Base-by-base conservation (phyloP, 176 grass and related monocot species). In the Poa pratensis region DNA sequence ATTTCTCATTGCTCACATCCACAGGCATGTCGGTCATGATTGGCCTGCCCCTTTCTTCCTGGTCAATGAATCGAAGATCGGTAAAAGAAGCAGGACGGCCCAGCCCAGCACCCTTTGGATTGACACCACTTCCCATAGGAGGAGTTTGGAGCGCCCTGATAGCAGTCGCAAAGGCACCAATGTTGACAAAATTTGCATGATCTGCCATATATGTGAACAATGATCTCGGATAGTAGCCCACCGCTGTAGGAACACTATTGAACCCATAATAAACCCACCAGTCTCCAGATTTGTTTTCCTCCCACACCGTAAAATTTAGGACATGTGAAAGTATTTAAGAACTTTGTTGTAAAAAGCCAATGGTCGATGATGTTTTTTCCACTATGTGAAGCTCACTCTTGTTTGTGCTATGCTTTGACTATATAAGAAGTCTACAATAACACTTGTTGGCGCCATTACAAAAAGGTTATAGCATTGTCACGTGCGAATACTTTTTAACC, bases 231-330 rank as follows among this genome's bases (percentile, higher is more conserved):
- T 49, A 48, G n/a, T 73, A 73, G n/a, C 43, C 70, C 3, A 73
- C 70, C 5, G n/a, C 70, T 23, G 11, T 27, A 13, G n/a, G 70
- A 10, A 27, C n/a, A 14, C 22, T 27, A 10, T 50, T 26, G 70
- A 49, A 73, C 0, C 70, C n/a, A n/a, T n/a, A n/a, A n/a, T n/a
- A n/a, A 43, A 73, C 46, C 69, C 69, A 73, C 42, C 69, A 73
- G 7, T 73, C 22, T 8, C 45, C 70, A 28, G 5, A 48, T 16
- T 23, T 24, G 3, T 14, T 49, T 22, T 73, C 70, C 70, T 50
- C 23, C 22, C 9, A 43, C 20, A n/a, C 4, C 5, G 18, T 37
- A 6, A 71, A 71, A 22, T 43, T 57, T n/a, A 20, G 54, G 19
- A 19, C 5, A 57, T 3, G 54, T 57, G 54, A 40, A n/a, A 57